Evolutionary conservation across 805 yeast genomes (phyloP).

Genomic region (Saturnispora dispora): DNA sequence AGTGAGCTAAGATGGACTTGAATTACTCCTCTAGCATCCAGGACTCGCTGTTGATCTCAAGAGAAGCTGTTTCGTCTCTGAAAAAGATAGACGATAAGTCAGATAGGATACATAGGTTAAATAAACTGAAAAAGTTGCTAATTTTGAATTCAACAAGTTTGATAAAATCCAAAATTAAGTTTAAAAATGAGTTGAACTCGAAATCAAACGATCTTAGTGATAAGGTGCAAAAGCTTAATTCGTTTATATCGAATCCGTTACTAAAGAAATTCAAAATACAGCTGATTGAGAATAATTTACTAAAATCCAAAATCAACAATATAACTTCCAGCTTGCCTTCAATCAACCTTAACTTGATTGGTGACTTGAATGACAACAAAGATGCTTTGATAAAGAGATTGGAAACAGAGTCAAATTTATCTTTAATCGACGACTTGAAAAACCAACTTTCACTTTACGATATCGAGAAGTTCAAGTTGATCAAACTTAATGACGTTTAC

Average conservation of each 20-base stretch:
- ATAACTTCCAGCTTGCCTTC: slow-evolving; percentile 18
- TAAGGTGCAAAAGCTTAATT: slow-evolving; percentile 11
- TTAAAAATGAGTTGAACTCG: slow-evolving; percentile 14
- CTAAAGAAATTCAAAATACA: slow-evolving; percentile 12
- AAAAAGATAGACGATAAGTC: not conserved
- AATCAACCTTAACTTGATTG: slow-evolving; percentile 10
- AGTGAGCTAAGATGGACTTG: not conserved
- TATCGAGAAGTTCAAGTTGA: slow-evolving; percentile 21
- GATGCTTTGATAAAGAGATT: not conserved
- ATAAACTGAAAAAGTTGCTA: slow-evolving; percentile 13
- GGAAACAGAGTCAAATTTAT: not conserved
- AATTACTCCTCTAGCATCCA: not conserved
- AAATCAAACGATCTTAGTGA: slow-evolving; percentile 8
- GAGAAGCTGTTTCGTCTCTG: not conserved
- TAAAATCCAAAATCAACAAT: slow-evolving; percentile 13
- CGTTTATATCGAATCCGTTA: slow-evolving; percentile 6
- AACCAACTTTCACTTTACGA: slow-evolving; percentile 17
- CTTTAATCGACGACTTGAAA: slow-evolving; percentile 15
- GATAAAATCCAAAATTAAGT: slow-evolving; percentile 14
- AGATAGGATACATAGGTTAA: slow-evolving; percentile 3
- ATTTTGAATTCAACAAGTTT: slow-evolving; percentile 18
- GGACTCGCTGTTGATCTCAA: not conserved
- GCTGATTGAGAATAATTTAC: slow-evolving; percentile 13
- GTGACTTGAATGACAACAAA: slow-evolving; percentile 1
- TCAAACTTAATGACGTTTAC: slow-evolving; percentile 21